A percentile compares a stretch with the other conserved stretches of the same genome.
These are phyloP conservation scores for Schizochytrium sp. DNA, from an alignment of 108 stramenopile species.

Conservation along the genomic window DNA sequence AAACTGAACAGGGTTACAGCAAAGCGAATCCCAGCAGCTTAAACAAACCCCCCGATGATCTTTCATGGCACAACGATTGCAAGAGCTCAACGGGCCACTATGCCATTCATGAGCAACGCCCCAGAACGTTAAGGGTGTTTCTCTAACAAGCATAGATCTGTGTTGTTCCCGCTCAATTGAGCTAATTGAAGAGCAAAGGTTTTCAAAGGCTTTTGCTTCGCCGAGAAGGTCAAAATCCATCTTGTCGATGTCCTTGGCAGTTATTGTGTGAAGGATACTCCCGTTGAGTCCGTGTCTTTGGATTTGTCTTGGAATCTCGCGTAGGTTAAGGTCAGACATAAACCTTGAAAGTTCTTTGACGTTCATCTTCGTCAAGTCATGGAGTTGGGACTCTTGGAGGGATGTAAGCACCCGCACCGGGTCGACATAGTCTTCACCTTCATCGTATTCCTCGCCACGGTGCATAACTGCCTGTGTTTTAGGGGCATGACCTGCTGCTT, in stretches of 20 bases:
- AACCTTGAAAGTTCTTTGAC: conserved; percentile 34
- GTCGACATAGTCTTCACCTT: conserved; percentile 7
- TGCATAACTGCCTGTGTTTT: background rate
- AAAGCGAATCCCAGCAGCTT: conserved; percentile 3
- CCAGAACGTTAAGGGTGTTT: conserved; percentile 21
- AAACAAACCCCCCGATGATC: background rate
- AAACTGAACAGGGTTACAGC: background rate
- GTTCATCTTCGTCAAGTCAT: conserved; percentile 51
- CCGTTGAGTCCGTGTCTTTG: conserved; percentile 34
- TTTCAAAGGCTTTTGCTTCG: conserved; percentile 38
- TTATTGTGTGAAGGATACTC: conserved; percentile 42
- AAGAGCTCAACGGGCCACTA: background rate
- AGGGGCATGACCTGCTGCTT: conserved; percentile 1
- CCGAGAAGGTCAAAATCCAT: conserved; percentile 15
- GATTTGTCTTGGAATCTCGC: background rate
- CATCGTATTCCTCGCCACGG: background rate
- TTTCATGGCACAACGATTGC: conserved; percentile 43
- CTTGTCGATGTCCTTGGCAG: conserved; percentile 4
- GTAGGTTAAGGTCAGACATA: background rate
- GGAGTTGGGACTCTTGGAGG: background rate
- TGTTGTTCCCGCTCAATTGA: conserved; percentile 41
- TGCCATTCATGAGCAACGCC: conserved; percentile 31
- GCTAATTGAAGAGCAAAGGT: conserved; percentile 1
- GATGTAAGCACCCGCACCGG: conserved; percentile 50
- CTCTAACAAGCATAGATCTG: conserved; percentile 3